Evolutionary conservation across 1,284 basidiomycete species (phyloP), one percentile per base, ranked within the genome.

Genomic region (Acaromyces ingoldii): DNA sequence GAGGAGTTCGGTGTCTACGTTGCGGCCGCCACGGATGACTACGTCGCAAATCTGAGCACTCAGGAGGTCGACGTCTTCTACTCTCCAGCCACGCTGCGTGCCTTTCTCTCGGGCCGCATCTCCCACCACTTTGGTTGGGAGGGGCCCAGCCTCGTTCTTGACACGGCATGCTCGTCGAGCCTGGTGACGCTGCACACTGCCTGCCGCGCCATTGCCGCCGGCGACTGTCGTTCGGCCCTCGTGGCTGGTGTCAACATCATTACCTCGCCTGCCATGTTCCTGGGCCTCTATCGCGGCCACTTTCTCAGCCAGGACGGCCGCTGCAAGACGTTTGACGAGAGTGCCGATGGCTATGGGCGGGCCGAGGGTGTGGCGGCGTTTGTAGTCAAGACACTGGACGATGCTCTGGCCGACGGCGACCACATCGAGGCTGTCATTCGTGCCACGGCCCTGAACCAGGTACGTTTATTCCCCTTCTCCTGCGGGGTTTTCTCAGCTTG

Each of bases 161-260:
- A 44, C 24, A 28, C 42, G n/a, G 42, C 25, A 15, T 44, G 42
- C 24, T 13, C 42, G 11, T 44, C 42, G 6, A 17, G 15, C 30
- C 24, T 44, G n/a, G 17, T 22, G 5, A 22, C 42, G 17, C 42
- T 44, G 7, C 42, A 44, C 24, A 28, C 42, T n/a, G 42, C 42
- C 22, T 44, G 42, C n/a, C 13, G 50, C 2, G 47, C 50, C 19
- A 53, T 62, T n/a, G 25, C 41, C 10, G 36, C 37, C 7, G 57
- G 59, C 30, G 57, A 61, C 37, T 61, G 57, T 37, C 55, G 58
- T 44, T 43, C 39, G 48, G 56, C 59, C 25, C 48, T 61, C 4
- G 55, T 61, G 2, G 59, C 53, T 13, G 51, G 51, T 24, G 56
- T 52, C 28, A 59, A 53, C 44, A 26, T 53, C 34, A 48, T 58